Evolutionary conservation across 306 rosid species (phyloP), one percentile per base, ranked within the genome.

Genomic region (Lablab purpureus): DNA sequence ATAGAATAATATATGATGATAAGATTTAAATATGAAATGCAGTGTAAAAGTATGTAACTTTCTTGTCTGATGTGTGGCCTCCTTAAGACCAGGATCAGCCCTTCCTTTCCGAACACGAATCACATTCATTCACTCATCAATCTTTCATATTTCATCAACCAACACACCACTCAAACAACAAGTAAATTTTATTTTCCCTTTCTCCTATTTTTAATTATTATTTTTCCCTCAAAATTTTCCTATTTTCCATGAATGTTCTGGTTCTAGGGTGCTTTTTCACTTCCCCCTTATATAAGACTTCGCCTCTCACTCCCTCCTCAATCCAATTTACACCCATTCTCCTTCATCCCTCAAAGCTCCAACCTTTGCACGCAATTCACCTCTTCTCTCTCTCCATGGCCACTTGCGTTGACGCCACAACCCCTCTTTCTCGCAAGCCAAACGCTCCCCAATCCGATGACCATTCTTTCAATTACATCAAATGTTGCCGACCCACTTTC

Each of bases 351-450:
- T 67, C 6, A 49, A 84, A 81, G 67, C 13, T 63, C 10, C 85
- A 2, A 71, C 14, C 77, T 79, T 67, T 73, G 7, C 52, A 19
- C 3, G 13, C 50, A 51, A 52, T 55, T 37, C 34, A 52, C 14
- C 73, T 79, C 19, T 78, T 72, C 3, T 40, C 67, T 49, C 13
- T 23, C 22, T 15, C 63, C 67, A 90, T 91, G 98, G 92, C 91
- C 4, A 85, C 94, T 79, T 91, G 96, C 45, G 78, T 91, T 11
- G 84, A 85, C 72, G n/a, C 81, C 17, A 46, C 84, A 0, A 68
- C 74, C 56, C 88, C 90, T 46, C 81, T 78, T 76, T 82, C 92
- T 30, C 83, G 85, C 14, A 89, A 87, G 4, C 87, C 88, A 34
- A 89, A 75, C 66, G 41, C 74, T 5, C 21, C 91, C 73, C 84